Percentiles rank a stretch among this genome's conserved stretches.
Evolutionary conservation across 225 moss, liverwort and hornwort genomes (phyloP).

Genomic region (Polytrichum formosum): DNA sequence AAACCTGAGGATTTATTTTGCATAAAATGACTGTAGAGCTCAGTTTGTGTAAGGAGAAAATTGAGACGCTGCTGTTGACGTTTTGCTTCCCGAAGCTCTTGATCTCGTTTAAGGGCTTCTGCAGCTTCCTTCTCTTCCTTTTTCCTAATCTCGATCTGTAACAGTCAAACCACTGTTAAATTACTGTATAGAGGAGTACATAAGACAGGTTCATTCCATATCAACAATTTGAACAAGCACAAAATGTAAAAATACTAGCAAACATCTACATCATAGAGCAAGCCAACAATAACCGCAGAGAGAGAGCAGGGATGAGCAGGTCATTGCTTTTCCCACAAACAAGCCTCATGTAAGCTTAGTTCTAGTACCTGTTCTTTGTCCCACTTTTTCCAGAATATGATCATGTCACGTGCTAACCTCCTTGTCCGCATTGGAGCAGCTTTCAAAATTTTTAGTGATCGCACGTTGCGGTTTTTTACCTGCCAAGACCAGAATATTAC

Average conservation of each 20-base stretch:
- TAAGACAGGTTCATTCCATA: too few species aligned
- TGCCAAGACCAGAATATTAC: slow-evolving; percentile 15
- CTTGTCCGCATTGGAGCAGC: slow-evolving; percentile 75
- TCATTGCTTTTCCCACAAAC: not conserved
- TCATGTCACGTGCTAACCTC: slow-evolving; percentile 85
- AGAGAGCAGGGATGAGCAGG: too few species aligned
- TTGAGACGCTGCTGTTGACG: slow-evolving; percentile 91
- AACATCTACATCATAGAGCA: too few species aligned
- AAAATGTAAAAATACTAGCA: too few species aligned
- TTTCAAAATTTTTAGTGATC: slow-evolving; percentile 73
- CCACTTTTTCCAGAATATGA: slow-evolving; percentile 94
- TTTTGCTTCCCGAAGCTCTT: slow-evolving; percentile 91
- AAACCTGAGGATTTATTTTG: slow-evolving; percentile 78
- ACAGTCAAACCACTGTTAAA: not conserved
- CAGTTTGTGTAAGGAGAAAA: slow-evolving; percentile 95
- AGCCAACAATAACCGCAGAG: too few species aligned
- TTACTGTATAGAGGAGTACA: too few species aligned
- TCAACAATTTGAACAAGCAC: too few species aligned
- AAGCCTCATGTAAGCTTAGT: not conserved
- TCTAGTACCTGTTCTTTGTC: slow-evolving; percentile 83
- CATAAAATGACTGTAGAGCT: slow-evolving; percentile 98
- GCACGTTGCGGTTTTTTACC: slow-evolving; percentile 73
- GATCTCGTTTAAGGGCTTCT: slow-evolving; percentile 90
- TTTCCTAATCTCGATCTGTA: slow-evolving; percentile 78
- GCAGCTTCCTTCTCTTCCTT: slow-evolving; percentile 98